These are phyloP conservation scores for Prosopis cineraria DNA, from an alignment of 306 rosid genomes.

Conservation along the genomic window DNA sequence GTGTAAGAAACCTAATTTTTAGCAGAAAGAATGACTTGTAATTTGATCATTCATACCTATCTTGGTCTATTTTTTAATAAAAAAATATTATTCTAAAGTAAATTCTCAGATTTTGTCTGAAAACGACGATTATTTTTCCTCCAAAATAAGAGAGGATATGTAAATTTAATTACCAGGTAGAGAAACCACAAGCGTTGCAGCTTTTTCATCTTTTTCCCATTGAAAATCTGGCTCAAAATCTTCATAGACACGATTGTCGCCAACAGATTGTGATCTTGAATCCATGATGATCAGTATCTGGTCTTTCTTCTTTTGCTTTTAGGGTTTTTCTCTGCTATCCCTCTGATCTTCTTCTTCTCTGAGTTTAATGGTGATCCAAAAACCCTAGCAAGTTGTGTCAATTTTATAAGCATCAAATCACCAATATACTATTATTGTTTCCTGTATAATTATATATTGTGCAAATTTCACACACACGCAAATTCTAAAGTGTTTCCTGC, in stretches of 20 bases:
- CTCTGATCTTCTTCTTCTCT: neutral
- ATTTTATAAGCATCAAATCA: neutral
- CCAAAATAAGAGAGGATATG: neutral
- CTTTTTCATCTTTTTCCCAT: constrained; percentile 43
- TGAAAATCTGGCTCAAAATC: constrained; percentile 52
- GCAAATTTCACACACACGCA: neutral
- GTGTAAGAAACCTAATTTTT: too few species aligned
- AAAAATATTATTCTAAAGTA: too few species aligned
- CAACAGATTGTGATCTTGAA: constrained; percentile 4
- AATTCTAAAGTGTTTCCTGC: neutral
- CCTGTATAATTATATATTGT: neutral
- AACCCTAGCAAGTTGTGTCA: neutral
- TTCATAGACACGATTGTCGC: constrained; percentile 41
- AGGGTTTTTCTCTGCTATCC: neutral
- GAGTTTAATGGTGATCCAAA: neutral
- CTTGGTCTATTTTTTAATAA: too few species aligned
- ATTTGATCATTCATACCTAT: too few species aligned
- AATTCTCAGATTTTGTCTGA: too few species aligned
- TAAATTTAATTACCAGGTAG: constrained; percentile 61
- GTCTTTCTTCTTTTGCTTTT: neutral
- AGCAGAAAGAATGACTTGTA: too few species aligned
- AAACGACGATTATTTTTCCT: neutral
- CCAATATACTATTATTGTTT: neutral
- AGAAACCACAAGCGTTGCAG: constrained; percentile 39
- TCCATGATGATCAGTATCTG: constrained; percentile 17